Evolutionary conservation across 371 early-diverging fungal species (phyloP).

Genomic region (Caulochytrium protostelioides): DNA sequence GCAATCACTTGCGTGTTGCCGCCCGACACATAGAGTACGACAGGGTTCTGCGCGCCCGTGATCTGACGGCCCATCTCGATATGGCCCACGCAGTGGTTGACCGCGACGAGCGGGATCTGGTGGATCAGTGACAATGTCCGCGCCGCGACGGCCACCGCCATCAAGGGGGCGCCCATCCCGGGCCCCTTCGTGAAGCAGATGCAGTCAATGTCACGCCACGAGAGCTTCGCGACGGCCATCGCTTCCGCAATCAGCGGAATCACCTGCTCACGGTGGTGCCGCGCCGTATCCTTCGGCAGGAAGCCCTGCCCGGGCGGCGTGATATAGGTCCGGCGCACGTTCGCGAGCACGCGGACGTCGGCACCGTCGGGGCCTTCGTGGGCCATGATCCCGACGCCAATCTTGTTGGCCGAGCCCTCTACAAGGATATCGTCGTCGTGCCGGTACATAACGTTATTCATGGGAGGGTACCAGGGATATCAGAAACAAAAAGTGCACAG

Average conservation of each 20-base stretch:
- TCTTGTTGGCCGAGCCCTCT: conserved; percentile 98
- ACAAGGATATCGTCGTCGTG: too few relatives aligned
- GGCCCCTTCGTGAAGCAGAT: conserved; percentile 98
- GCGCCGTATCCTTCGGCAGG: conserved; percentile 87
- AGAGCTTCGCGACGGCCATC: conserved; percentile 50
- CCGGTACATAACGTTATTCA: too few relatives aligned
- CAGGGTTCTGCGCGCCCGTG: conserved; percentile 88
- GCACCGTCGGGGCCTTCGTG: conserved; percentile 30
- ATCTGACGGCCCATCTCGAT: conserved; percentile 99
- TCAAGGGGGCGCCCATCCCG: conserved; percentile 96
- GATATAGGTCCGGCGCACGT: conserved; percentile 85
- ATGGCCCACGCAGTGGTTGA: conserved; percentile 99
- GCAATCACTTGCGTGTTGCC: conserved; percentile 99
- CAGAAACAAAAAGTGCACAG: too few relatives aligned
- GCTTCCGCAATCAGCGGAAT: conserved; percentile 58
- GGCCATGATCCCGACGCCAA: conserved; percentile 92
- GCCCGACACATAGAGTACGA: conserved; percentile 97
- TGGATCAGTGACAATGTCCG: conserved; percentile 80
- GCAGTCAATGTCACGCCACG: conserved; percentile 58
- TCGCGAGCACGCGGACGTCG: conserved; percentile 51
- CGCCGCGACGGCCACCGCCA: conserved; percentile 82
- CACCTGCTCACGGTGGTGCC: conserved; percentile 78
- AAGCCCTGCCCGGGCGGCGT: conserved; percentile 97
- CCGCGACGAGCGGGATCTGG: conserved; percentile 86
- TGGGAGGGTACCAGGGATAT: too few relatives aligned